Percentiles rank a stretch among this genome's conserved stretches.
These are phyloP conservation scores for Jaapia argillacea DNA, from an alignment of 768 basidiomycete species.

Conservation along the genomic window DNA sequence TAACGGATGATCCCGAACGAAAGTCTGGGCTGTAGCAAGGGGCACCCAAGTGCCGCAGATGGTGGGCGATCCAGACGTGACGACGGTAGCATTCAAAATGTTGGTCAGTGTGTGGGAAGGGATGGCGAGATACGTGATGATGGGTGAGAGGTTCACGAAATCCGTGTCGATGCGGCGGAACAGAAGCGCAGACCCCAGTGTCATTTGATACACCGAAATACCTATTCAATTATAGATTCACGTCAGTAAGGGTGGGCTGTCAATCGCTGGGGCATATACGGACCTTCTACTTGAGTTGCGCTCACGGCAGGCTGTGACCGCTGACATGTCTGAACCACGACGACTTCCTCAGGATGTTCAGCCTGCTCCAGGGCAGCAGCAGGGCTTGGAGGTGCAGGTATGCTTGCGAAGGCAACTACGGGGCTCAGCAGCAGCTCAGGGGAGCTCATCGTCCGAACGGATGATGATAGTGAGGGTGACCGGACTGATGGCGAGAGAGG, in stretches of 20 bases:
- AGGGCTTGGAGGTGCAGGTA: too few relatives aligned
- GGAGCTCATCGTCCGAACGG: not conserved
- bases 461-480: not conserved
- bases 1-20: constrained; percentile 37
- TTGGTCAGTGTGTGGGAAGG: constrained; percentile 25
- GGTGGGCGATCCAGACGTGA: constrained; percentile 40
- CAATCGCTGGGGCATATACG: too few relatives aligned
- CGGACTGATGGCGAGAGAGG: too few relatives aligned
- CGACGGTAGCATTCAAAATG: constrained; percentile 36
- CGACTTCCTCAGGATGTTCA: constrained; percentile 19
- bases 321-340: constrained; percentile 55
- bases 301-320: constrained; percentile 53
- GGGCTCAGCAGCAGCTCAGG: not conserved
- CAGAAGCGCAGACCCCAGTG: constrained; percentile 41
- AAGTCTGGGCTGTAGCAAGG: constrained; percentile 41
- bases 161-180: constrained; percentile 72
- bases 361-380: not conserved
- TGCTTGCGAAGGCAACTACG: not conserved
- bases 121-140: constrained; percentile 35
- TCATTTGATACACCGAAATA: constrained; percentile 67
- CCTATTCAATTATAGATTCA: constrained; percentile 27
- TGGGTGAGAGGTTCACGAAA: constrained; percentile 62
- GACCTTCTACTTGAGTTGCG: constrained; percentile 66
- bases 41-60: constrained; percentile 65
- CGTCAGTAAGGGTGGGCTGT: constrained; percentile 14